Evolutionary conservation across 83 land plant genomes (phyloP).

Genomic region (Larix sibirica): DNA sequence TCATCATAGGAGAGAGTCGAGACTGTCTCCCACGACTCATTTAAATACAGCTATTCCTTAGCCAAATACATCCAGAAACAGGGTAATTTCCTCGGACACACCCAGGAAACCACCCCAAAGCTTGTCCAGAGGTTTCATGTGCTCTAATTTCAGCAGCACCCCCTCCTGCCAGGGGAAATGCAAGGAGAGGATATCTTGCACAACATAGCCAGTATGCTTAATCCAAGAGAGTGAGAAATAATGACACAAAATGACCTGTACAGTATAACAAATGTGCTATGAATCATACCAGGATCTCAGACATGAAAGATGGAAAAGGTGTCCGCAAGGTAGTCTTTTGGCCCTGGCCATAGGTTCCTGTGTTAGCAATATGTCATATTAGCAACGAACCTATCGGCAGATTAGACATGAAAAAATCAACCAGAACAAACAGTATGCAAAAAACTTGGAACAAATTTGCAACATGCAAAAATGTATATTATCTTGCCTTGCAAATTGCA

Average conservation of each 20-base stretch:
- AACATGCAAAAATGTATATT: not conserved
- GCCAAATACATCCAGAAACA: no score
- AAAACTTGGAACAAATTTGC: slow-evolving; percentile 12
- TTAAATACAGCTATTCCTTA: no score
- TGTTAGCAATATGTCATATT: slow-evolving; percentile 1
- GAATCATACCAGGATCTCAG: slow-evolving; percentile 89
- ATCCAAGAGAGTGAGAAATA: not conserved
- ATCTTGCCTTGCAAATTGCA: slow-evolving; percentile 86
- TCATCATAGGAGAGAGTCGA: no score
- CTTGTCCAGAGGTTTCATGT: no score
- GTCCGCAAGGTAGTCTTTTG: slow-evolving; percentile 83
- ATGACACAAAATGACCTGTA: not conserved
- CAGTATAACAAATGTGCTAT: not conserved
- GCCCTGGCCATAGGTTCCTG: slow-evolving; percentile 99
- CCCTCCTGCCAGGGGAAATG: no score
- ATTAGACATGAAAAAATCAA: not conserved
- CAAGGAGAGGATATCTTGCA: no score
- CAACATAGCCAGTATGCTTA: no score
- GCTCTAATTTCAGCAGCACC: no score
- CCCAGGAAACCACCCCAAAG: no score
- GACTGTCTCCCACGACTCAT: no score
- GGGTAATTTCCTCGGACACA: no score
- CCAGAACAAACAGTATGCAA: slow-evolving; percentile 15
- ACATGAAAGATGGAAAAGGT: slow-evolving; percentile 94
- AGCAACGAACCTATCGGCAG: not conserved